Evolutionary conservation across 345 rosid genomes (phyloP), one percentile per base, ranked within the genome.

Genomic region (Conringia planisiliqua): DNA sequence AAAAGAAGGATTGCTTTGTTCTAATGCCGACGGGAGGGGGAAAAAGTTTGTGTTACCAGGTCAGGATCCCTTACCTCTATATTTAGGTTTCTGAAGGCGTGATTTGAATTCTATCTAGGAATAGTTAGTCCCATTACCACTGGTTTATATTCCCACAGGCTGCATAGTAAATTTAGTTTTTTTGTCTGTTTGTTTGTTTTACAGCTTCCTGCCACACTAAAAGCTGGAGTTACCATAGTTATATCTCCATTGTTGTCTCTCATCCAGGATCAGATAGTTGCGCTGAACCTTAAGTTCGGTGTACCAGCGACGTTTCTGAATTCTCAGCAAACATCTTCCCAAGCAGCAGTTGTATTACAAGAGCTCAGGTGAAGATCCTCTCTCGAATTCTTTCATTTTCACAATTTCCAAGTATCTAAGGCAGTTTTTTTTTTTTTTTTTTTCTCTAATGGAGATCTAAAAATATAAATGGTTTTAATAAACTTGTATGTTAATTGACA

Each of bases 1-100:
- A 81, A 38, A 91, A 83, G 74, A 83, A 78, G 77, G 97, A 91
- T 77, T 91, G 96, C 71, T 94, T 91, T 81, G 62, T 91, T 71
- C 89, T 92, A 36, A 84, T 95, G 97, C 97, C 97, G 2, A 92
- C 93, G 0, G 92, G 99, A 77, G 97, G 99, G 38, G 97, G 97
- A 10, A 90, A 92, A 84, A 95, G 97, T 80, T 74, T 95, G 60
- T 90, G 97, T 80, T 94, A 85, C 83, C 92, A 91, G 97, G 92
- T 91, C 4, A 79, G 64, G 46, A 67, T 43, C 73, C 55, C 43
- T 67, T 79, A 48, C 72, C 59, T 40, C 22, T 44, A 30, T 22
- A 20, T 51, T 20, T 76, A 46, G 59, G 47, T 62, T 54, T 20
- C 30, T 6, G 10, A 24, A 61, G 12, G 9, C 48, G 13, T 69